Conservation (phyloP, 2,329 filamentous ascomycete species). For the Diplodia corticola region DNA sequence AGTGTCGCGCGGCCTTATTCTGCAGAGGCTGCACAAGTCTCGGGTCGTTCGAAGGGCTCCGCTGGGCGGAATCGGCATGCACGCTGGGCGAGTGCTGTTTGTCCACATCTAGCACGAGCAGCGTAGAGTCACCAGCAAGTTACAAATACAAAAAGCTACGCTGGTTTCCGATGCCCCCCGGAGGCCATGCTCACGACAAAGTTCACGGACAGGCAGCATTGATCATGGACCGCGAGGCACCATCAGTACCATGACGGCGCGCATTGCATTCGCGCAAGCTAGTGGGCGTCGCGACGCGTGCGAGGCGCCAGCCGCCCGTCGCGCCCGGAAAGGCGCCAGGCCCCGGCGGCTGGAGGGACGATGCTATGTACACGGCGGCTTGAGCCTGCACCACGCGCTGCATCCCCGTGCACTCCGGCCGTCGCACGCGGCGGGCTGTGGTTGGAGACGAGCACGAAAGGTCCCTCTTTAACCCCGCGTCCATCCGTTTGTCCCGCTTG, state of each 20-base stretch:
- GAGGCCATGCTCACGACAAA: background rate
- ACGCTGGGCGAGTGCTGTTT: background rate
- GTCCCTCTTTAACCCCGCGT: constrained; percentile 6
- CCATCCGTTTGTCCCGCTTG: constrained; percentile 35
- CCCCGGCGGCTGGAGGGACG: background rate
- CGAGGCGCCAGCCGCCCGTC: background rate
- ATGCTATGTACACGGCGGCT: background rate
- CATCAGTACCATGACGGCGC: background rate
- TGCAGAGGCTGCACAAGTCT: background rate
- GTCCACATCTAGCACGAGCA: constrained; percentile 12
- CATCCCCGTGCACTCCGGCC: background rate
- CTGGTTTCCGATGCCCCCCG: background rate
- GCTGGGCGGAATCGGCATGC: background rate
- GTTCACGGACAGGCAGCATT: background rate
- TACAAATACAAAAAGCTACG: background rate
- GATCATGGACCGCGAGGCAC: background rate
- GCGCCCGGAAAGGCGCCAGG: background rate
- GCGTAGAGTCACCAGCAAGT: background rate
- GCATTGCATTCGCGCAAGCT: constrained; percentile 1
- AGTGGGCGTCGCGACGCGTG: constrained; percentile 3
- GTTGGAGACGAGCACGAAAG: background rate
- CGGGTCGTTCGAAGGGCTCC: background rate
- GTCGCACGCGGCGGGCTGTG: background rate
- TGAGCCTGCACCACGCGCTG: background rate
- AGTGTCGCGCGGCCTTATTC: background rate